Conservation (phyloP, 2,329 filamentous ascomycete species). For the Ciborinia camelliae region DNA sequence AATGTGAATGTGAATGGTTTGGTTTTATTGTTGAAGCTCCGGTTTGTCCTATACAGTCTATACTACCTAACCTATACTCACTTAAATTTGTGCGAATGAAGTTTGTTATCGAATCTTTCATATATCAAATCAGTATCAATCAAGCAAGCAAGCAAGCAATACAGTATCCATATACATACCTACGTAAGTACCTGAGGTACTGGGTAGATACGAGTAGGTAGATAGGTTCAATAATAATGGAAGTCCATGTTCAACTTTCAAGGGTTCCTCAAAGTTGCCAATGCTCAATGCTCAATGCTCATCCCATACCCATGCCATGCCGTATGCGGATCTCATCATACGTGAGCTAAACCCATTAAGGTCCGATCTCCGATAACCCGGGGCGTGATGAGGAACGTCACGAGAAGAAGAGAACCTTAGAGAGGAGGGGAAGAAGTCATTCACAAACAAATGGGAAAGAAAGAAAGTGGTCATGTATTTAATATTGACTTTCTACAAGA, state of each 20-base stretch:
- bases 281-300: no score
- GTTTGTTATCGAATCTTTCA: not conserved
- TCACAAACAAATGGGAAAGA: no score
- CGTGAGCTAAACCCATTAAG: constrained; percentile 3
- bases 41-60: no score
- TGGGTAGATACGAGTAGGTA: no score
- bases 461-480: not conserved
- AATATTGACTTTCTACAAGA: no score
- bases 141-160: not conserved
- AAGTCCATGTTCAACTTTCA: no score
- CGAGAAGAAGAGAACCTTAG: not conserved
- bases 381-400: not conserved
- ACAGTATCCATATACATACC: no score
- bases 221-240: no score
- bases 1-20: no score
- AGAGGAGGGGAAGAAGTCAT: no score
- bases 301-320: not conserved
- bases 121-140: not conserved
- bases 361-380: constrained; percentile 9
- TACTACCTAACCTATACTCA: no score
- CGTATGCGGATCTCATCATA: constrained; percentile 16
- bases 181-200: no score
- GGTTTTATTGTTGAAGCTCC: not conserved
- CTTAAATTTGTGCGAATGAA: not conserved
- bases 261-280: not conserved